Evolutionary conservation across 2,329 filamentous ascomycete genomes (phyloP), one percentile per base, ranked within the genome.

Genomic region (Sporothrix mexicana): DNA sequence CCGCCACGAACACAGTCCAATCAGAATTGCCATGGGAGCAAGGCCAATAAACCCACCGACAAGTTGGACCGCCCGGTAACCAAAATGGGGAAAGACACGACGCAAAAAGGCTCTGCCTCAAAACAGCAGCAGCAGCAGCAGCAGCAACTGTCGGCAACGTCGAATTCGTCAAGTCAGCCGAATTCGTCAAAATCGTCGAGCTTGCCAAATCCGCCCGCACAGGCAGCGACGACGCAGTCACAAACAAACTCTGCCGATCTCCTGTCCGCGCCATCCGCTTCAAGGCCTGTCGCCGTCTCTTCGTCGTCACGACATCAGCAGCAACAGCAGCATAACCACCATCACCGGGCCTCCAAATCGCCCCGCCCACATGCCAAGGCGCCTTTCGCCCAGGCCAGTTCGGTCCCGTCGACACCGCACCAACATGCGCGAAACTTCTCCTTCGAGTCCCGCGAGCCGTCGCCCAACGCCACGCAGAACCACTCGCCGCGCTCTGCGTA

Each of bases 341-440:
- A 36, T 10, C 59, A 66, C 75, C 78, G 74, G 75, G 59, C 72
- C 7, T 77, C 76, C 20, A 76, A 78, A 64, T 76, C 74, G 59
- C 77, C 77, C 7, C 78, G 79, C 49, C 77, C 76, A 36, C 78
- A 75, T 15, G 55, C 59, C 51, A 76, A 76, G 53, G 55, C 80
- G 68, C 78, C 77, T 41, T 80, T 81, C 71, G 78, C 82, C 15
- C 87, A 97, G 79, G 97, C 95, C 30, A 97, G 88, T 80, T 98
- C 95, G 9, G 93, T 98, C 67, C 95, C 95, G 0, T 97, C 95
- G 0, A 98, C 95, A 2, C 96, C 95, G 9, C 93, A 95, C 79
- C 95, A 98, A 80, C 92, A 93, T 82, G 90, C 94, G 76, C 90
- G 94, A 73, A 91, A 95, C 78, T 92, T 96, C 78, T 92, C 92